These are phyloP conservation scores for Trichoderma oligosporum DNA, from an alignment of 2,329 filamentous ascomycete species.

Conservation along the genomic window DNA sequence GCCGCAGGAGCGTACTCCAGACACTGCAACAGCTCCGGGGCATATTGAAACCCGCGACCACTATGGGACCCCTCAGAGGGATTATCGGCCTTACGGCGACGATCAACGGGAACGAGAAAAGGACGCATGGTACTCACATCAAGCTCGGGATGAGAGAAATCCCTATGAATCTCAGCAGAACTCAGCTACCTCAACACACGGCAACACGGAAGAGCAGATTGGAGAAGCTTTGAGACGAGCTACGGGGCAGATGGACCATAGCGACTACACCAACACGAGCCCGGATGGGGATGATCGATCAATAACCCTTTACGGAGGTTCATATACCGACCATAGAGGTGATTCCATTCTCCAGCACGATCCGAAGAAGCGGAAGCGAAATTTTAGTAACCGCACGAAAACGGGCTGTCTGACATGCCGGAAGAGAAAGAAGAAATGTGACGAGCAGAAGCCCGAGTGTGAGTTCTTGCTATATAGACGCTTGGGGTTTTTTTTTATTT, in stretches of 20 bases:
- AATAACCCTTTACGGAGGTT: conserved; percentile 38
- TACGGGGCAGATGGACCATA: conserved; percentile 44
- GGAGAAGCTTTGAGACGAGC: conserved; percentile 45
- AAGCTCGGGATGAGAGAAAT: conserved; percentile 46
- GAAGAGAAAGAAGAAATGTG: conserved; percentile 94
- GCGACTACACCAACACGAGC: conserved; percentile 51
- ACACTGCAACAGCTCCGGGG: conserved; percentile 30
- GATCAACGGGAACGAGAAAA: conserved; percentile 42
- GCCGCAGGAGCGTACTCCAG: conserved; percentile 35
- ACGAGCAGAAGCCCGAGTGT: conserved; percentile 92
- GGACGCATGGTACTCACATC: conserved; percentile 49
- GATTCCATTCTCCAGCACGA: conserved; percentile 54
- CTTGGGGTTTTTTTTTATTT: background rate
- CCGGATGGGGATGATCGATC: conserved; percentile 51
- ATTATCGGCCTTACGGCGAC: conserved; percentile 44
- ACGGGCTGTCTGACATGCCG: conserved; percentile 92
- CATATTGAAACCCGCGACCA: conserved; percentile 41
- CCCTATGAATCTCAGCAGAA: conserved; percentile 46
- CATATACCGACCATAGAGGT: conserved; percentile 48
- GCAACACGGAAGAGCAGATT: conserved; percentile 49
- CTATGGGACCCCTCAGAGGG: conserved; percentile 42
- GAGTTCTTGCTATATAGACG: conserved; percentile 38
- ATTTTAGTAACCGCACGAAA: conserved; percentile 94
- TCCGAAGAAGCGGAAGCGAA: conserved; percentile 67
- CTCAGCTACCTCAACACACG: conserved; percentile 43